Base-by-base conservation (phyloP, 352 stramenopile species). In the Elongisporangium undulatum region DNA sequence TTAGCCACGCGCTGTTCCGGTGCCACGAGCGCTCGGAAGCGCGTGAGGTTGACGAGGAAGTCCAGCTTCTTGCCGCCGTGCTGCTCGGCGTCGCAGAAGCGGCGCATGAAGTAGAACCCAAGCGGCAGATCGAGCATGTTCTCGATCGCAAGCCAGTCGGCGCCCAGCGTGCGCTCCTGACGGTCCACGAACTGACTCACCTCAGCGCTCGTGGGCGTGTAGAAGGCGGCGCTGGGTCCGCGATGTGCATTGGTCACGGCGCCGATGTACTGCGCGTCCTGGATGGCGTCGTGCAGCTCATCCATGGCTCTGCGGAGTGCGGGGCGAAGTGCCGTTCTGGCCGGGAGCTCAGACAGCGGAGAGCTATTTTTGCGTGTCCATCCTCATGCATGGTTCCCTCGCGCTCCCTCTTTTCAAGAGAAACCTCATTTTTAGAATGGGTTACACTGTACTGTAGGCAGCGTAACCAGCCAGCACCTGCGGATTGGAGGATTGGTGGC, bases 251-350 rank as follows among this genome's bases (percentile, higher is more conserved):
- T 92, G 16, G 68, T 87, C 58, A 96, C 85, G 0, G 87, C 88
- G 55, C 85, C 82, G 53, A 95, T 93, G 63, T 96, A 97, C 65
- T 94, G 81, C 55, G 87, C 86, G 59, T 97, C 87, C 61, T 96
- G 85, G 52, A 97, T 92, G 49, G 87, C 86, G 72, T 97, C 88
- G 56, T 96, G 85, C 23, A 96, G 75, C 64, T 92, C 87, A 60
- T 96, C 84, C 87, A 96, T 95, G 8, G 61, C 34, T 45, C 10
- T 45, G 34, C 34, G 1, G 34, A 45, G 13, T 45, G 34, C 34
- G 34, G 26, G 34, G 49, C n/a, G n/a, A 52, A 53, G 49, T 53
- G 49, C 24, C 49, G 49, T 53, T 53, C 49, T 53, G 49, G 20
- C 20, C 49, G 8, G 20, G 15, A 34, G 49, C 49, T 23, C 2